Evolutionary conservation across 2,329 filamentous ascomycete genomes (phyloP).

Genomic region (Fusarium fujikuroi): DNA sequence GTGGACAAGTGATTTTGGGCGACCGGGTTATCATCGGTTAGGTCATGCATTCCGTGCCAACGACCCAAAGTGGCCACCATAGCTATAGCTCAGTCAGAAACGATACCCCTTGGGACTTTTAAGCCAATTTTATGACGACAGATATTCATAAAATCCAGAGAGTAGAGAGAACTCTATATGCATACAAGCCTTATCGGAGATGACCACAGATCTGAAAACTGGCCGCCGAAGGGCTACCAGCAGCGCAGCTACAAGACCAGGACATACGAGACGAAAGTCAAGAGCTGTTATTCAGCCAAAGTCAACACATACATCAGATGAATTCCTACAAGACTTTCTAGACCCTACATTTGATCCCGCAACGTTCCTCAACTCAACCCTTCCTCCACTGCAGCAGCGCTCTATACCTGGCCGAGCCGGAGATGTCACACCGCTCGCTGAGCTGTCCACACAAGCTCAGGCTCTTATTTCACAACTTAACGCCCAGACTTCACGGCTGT

Average conservation of each 20-base stretch:
- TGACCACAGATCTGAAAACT: conserved; percentile 48
- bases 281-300: conserved; percentile 57
- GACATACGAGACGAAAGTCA: conserved; percentile 55
- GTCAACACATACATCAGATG: conserved; percentile 75
- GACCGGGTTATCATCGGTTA: conserved; percentile 51
- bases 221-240: conserved; percentile 61
- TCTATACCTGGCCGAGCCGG: conserved; percentile 41
- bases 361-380: conserved; percentile 82
- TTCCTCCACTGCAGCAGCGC: conserved; percentile 73
- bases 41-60: neutral
- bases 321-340: conserved; percentile 79
- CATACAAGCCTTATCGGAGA: conserved; percentile 2
- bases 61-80: conserved; percentile 27
- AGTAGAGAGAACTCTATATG: neutral
- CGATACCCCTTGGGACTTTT: conserved; percentile 17
- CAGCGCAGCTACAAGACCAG: conserved; percentile 53
- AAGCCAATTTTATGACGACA: conserved; percentile 2
- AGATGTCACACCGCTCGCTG: conserved; percentile 70
- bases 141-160: neutral
- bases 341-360: conserved; percentile 82
- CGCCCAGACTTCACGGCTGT: conserved; percentile 85
- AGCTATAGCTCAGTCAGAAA: neutral
- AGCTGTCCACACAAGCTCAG: conserved; percentile 84
- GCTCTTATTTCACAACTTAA: conserved; percentile 87
- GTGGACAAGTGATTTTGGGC: conserved; percentile 31